These are phyloP conservation scores for Annulohypoxylon nitens DNA, from an alignment of 495 filamentous ascomycete species.

Conservation along the genomic window DNA sequence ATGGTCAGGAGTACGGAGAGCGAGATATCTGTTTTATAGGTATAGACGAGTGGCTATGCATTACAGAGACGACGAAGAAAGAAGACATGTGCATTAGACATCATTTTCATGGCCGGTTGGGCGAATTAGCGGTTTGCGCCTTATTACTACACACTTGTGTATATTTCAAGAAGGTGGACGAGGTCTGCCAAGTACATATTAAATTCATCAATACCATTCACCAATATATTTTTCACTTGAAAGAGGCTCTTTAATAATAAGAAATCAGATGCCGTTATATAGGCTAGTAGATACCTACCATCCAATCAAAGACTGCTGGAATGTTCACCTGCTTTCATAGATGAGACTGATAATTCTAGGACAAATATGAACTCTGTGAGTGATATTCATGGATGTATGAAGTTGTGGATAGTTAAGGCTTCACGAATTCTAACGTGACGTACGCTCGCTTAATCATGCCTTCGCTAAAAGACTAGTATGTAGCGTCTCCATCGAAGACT, in stretches of 20 bases:
- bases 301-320: no score
- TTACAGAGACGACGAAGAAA: conserved; percentile 26
- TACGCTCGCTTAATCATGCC: background rate
- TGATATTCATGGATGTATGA: background rate
- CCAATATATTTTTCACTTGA: background rate
- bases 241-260: no score
- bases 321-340: no score
- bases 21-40: conserved; percentile 9
- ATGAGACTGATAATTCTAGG: no score
- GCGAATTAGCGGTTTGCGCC: conserved; percentile 7
- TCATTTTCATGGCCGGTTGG: conserved; percentile 5
- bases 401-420: background rate
- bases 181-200: conserved; percentile 38
- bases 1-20: conserved; percentile 17
- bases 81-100: conserved; percentile 5
- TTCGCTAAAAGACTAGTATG: background rate
- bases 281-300: no score
- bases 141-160: conserved; percentile 24
- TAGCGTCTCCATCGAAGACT: background rate
- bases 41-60: conserved; percentile 35
- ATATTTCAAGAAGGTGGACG: conserved; percentile 36
- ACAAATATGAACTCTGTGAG: background rate
- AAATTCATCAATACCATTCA: conserved; percentile 14
- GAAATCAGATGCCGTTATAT: no score
- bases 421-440: background rate